Evolutionary conservation across 1,284 basidiomycete species (phyloP).

Genomic region (Sporisorium exsertum): DNA sequence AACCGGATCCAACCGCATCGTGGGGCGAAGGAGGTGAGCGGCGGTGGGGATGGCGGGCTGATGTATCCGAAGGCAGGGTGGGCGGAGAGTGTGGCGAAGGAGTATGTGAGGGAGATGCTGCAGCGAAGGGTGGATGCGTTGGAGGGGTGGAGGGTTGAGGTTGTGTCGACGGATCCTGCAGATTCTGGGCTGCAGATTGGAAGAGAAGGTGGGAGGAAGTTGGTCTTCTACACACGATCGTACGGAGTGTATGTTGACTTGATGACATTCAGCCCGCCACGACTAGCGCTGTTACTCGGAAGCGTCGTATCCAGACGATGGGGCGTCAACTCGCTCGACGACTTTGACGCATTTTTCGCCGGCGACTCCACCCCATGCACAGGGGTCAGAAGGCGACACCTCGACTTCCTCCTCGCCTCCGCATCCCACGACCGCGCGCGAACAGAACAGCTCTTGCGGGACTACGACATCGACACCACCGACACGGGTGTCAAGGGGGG

Average conservation of each 20-base stretch:
- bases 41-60: constrained; percentile 7
- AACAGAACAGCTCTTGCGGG: constrained; percentile 66
- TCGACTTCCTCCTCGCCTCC: constrained; percentile 52
- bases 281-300: constrained; percentile 71
- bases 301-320: constrained; percentile 65
- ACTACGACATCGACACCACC: constrained; percentile 69
- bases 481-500: constrained; percentile 66
- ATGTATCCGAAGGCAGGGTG: constrained; percentile 30
- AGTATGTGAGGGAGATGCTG: constrained; percentile 8
- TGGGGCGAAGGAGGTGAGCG: background rate
- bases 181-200: constrained; percentile 13
- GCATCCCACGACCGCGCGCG: constrained; percentile 64
- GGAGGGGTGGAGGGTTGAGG: constrained; percentile 15
- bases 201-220: background rate
- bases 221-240: constrained; percentile 72
- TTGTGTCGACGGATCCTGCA: constrained; percentile 33
- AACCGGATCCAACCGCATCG: constrained; percentile 51
- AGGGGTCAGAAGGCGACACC: constrained; percentile 7
- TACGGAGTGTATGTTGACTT: constrained; percentile 74
- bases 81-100: constrained; percentile 26
- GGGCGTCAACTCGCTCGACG: constrained; percentile 68
- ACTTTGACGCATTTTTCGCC: constrained; percentile 70
- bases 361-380: background rate
- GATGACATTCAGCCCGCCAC: constrained; percentile 71
- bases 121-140: constrained; percentile 16